Conservation (phyloP, 805 yeast genomes). For the Pichia occidentalis region DNA sequence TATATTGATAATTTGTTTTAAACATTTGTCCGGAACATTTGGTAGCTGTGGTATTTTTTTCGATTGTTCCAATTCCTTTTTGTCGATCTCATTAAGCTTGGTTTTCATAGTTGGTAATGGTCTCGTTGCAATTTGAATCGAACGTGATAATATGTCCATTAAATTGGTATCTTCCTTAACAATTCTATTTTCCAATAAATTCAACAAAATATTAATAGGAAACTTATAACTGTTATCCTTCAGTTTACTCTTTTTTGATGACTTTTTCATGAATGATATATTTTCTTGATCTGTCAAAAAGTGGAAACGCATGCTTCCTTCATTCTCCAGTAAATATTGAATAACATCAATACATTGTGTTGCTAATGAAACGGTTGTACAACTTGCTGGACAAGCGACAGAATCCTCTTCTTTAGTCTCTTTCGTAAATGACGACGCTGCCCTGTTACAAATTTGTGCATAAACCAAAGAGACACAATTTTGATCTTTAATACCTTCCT, state of each 20-base stretch:
- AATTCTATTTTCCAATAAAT: conserved; percentile 53
- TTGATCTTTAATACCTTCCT: conserved; percentile 66
- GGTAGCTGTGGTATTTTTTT: conserved; percentile 42
- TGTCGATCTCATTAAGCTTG: conserved; percentile 33
- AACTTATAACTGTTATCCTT: conserved; percentile 45
- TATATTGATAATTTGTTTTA: conserved; percentile 57
- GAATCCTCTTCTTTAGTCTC: not conserved
- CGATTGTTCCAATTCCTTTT: conserved; percentile 15
- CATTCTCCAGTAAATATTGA: conserved; percentile 61
- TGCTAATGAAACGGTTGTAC: conserved; percentile 66
- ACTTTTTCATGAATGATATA: conserved; percentile 34
- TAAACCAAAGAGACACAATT: conserved; percentile 57
- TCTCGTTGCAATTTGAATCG: conserved; percentile 69
- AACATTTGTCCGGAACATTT: conserved; percentile 52
- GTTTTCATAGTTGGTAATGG: conserved; percentile 50
- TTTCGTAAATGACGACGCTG: conserved; percentile 21
- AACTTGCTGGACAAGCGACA: conserved; percentile 42
- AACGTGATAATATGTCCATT: conserved; percentile 69
- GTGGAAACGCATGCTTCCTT: conserved; percentile 61
- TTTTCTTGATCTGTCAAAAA: conserved; percentile 74
- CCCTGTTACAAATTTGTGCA: conserved; percentile 46
- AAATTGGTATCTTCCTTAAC: conserved; percentile 66
- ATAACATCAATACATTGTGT: conserved; percentile 72
- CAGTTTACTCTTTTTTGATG: conserved; percentile 30
- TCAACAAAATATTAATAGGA: conserved; percentile 67